Evolutionary conservation across 345 rosid species (phyloP).

Genomic region (Durio zibethinus): DNA sequence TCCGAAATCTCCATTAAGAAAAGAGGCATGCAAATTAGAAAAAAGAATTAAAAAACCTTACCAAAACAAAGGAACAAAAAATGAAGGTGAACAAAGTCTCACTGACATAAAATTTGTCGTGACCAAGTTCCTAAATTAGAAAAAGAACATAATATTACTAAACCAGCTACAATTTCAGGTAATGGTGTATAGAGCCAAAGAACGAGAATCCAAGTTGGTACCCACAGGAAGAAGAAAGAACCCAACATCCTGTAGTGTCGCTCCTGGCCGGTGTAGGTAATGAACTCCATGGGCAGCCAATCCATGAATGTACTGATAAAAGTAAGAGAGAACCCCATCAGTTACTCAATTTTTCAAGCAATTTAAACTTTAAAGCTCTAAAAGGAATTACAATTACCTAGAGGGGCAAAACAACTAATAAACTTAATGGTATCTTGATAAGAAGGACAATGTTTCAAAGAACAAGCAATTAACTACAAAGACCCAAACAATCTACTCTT

Average conservation of each 20-base stretch:
- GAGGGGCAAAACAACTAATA: neutral
- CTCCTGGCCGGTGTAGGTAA: slow-evolving; percentile 70
- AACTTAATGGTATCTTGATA: neutral
- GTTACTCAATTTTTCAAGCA: neutral
- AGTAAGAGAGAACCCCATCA: neutral
- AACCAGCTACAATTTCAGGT: neutral
- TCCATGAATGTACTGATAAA: slow-evolving; percentile 68
- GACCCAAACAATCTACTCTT: neutral
- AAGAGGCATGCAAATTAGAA: neutral
- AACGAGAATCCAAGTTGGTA: slow-evolving; percentile 8
- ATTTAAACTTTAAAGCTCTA: neutral
- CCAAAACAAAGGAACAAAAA: slow-evolving; percentile 63
- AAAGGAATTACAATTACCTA: neutral
- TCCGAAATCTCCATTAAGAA: neutral
- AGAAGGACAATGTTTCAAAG: neutral
- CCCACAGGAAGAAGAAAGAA: slow-evolving; percentile 69
- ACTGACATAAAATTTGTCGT: slow-evolving; percentile 60
- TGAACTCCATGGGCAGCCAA: slow-evolving; percentile 91
- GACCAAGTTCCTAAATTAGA: slow-evolving; percentile 57
- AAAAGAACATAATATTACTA: slow-evolving; percentile 1
- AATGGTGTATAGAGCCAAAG: neutral
- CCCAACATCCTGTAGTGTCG: slow-evolving; percentile 65
- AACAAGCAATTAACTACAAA: neutral
- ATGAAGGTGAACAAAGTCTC: slow-evolving; percentile 55
- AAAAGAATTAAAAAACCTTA: slow-evolving; percentile 26